Evolutionary conservation across 2,329 filamentous ascomycete genomes (phyloP), one percentile per base, ranked within the genome.

Genomic region (Zalaria sp.): DNA sequence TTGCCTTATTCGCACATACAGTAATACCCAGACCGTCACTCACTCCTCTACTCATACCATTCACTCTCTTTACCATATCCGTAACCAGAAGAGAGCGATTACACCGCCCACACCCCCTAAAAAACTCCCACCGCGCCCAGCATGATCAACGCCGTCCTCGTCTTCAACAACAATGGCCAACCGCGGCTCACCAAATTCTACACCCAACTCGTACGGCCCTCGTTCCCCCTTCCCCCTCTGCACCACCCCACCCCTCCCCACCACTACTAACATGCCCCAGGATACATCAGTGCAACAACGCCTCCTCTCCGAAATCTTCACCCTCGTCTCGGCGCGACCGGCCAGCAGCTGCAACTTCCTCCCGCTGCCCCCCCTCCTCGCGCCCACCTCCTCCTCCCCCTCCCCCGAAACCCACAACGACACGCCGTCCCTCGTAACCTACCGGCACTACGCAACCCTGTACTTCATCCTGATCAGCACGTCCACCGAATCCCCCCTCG

Each of bases 401-500:
- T 46, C 46, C 25, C 39, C 47, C 78, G 75, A 79, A 34, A 80
- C 77, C 43, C 76, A 83, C 64, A 88, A 86, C 58, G 91, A 96
- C 64, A 82, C 87, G 7, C 91, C 91, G 6, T 91, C 87, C 4
- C 83, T 96, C 46, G 87, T 98, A 37, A 96, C 91, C 5, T 98
- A 98, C 71, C 86, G 91, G 44, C 85, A 94, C 71, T 98, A 96
- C 59, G 91, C 91, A 6, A 98, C 91, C 0, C 81, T 98, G 47
- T 96, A 93, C 67, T 98, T 98, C 68, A 98, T 98, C 63, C 72
- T 98, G 59, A 98, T 98, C 56, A 91, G 83, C 31, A 98, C 93
- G 4, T 86, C 87, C 4, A 95, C 91, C 45, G 91, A 98, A 64
- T 94, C 86, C 1, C 91, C 91, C 1, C 80, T 98, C 3, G 91